Conservation (phyloP, 1,284 basidiomycete species). For the Trametes polyzona region DNA sequence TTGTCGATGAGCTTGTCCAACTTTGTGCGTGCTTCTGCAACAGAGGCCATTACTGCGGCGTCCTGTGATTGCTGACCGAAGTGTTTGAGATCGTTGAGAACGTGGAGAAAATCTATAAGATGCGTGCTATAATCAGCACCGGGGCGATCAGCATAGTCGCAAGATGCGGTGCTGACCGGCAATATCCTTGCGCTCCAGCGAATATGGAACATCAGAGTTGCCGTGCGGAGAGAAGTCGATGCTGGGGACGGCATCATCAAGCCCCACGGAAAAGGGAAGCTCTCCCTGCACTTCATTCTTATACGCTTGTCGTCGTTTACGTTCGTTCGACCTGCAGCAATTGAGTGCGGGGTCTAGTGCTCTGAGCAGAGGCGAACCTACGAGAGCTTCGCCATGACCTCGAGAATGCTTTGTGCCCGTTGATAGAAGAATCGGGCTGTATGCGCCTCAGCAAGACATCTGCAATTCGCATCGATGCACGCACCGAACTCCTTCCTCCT, state of each 20-base stretch:
- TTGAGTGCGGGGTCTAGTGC: not conserved
- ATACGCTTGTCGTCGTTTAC: slow-evolving; percentile 77
- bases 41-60: slow-evolving; percentile 52
- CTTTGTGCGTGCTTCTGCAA: slow-evolving; percentile 60
- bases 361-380: slow-evolving; percentile 45
- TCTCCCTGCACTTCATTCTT: slow-evolving; percentile 79
- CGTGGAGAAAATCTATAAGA: slow-evolving; percentile 58
- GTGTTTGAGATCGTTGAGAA: slow-evolving; percentile 69
- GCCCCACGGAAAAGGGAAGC: slow-evolving; percentile 79
- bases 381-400: slow-evolving; percentile 85
- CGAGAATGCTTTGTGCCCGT: slow-evolving; percentile 75
- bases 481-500: slow-evolving; percentile 86
- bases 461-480: slow-evolving; percentile 25
- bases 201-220: slow-evolving; percentile 49
- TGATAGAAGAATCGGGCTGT: slow-evolving; percentile 79
- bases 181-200: slow-evolving; percentile 72
- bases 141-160: not conserved
- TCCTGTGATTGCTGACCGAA: slow-evolving; percentile 51
- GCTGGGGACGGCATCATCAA: slow-evolving; percentile 76
- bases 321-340: slow-evolving; percentile 62
- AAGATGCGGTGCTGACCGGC: slow-evolving; percentile 51
- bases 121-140: not conserved
- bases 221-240: slow-evolving; percentile 79
- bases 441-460: slow-evolving; percentile 1
- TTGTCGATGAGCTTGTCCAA: slow-evolving; percentile 71